Evolutionary conservation across 23 red algal species (phyloP), one percentile per base, ranked within the genome.

Genomic region (Gracilaria gracilis): DNA sequence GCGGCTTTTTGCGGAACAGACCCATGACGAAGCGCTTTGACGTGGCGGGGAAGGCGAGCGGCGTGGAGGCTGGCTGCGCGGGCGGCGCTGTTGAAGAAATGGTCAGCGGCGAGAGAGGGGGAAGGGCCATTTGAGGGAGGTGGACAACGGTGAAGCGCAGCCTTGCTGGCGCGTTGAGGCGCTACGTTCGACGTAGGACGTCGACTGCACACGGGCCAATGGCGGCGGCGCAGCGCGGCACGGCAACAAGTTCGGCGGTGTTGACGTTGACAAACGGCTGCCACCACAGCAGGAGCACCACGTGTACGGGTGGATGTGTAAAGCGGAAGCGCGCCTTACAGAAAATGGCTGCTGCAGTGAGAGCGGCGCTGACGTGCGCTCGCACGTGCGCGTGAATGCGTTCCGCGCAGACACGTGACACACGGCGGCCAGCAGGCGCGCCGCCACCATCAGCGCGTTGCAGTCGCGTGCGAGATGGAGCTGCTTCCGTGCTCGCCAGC

Each of bases 1-100:
- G 83, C 49, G 83, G 65, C 76, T 81, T 81, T 32, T 81, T 81
- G 19, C 67, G 33, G 67, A 73, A 73, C 33, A 73, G 67, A 7
- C 67, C 67, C 67, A 73, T 73, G 51, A 55, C 19, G 17, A 17
- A 19, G 51, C 16, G 16, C 6, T 3, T 6, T 15, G 16, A 4
- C 27, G 58, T 6, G 58, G 23, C 58, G 3, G 58, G 23, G 23
- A 64, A 15, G 3, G 58, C 58, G 23, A 3, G 23, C 3, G 28
- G 28, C 62, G 62, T 67, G 62, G 33, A 73, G 67, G 20, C 19
- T 28, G 65, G 65, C 65, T 13, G 21, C 17, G 55, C 9, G 21
- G 55, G 55, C 55, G 55, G 17, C 17, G 55, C 55, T 19, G 9
- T 7, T 8, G 12, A 48, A 48, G 44, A 48, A 48, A 5, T 12